Evolutionary conservation across 2,329 filamentous ascomycete species (phyloP).

Genomic region (Sporothrix sp.): DNA sequence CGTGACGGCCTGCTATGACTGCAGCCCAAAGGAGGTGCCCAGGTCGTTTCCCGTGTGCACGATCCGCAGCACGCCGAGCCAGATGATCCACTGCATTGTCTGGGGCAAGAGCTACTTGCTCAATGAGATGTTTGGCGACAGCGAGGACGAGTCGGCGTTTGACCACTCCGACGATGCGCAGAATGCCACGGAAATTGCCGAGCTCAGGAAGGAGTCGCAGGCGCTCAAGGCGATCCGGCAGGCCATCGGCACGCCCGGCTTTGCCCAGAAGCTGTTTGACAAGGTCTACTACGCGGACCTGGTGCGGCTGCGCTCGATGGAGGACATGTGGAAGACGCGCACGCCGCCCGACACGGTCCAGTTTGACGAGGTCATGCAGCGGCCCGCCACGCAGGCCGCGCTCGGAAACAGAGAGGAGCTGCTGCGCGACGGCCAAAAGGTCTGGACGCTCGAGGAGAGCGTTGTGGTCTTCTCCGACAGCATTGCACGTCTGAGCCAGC

Average conservation of each 20-base stretch:
- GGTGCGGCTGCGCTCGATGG: slow-evolving; percentile 69
- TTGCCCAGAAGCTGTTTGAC: slow-evolving; percentile 73
- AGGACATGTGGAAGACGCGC: slow-evolving; percentile 92
- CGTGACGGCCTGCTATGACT: slow-evolving; percentile 92
- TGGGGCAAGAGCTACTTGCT: slow-evolving; percentile 97
- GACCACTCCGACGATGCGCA: slow-evolving; percentile 73
- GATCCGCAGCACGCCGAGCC: slow-evolving; percentile 89
- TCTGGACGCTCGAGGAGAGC: slow-evolving; percentile 79
- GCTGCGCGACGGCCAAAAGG: slow-evolving; percentile 57
- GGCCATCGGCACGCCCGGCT: slow-evolving; percentile 68
- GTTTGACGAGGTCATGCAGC: slow-evolving; percentile 50
- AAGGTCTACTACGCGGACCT: slow-evolving; percentile 90
- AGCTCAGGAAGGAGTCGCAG: slow-evolving; percentile 72
- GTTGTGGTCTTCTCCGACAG: slow-evolving; percentile 80
- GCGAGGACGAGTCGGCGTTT: slow-evolving; percentile 74
- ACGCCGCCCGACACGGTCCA: slow-evolving; percentile 63
- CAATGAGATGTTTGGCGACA: slow-evolving; percentile 86
- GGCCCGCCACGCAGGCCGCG: slow-evolving; percentile 29
- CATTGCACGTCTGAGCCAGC: slow-evolving; percentile 63
- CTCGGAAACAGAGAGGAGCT: slow-evolving; percentile 43
- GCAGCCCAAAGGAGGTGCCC: slow-evolving; percentile 76
- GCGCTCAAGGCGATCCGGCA: slow-evolving; percentile 75
- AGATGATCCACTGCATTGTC: slow-evolving; percentile 96
- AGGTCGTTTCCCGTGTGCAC: slow-evolving; percentile 96
- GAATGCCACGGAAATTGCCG: slow-evolving; percentile 78